Conservation (phyloP, 148 eudicot species). For the Chenopodium suecicum region DNA sequence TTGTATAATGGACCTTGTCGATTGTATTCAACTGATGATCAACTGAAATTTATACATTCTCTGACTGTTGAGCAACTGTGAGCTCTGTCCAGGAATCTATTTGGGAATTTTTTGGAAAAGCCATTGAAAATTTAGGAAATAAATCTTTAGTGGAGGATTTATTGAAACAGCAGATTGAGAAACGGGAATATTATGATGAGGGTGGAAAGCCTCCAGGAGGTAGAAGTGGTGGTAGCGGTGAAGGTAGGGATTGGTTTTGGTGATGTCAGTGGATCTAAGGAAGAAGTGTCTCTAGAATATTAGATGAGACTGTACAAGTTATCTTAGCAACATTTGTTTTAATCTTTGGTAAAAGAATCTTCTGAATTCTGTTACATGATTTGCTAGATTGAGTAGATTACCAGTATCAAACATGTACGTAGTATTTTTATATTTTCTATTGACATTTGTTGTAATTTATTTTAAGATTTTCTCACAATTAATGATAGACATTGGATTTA, state of each 20-base stretch:
- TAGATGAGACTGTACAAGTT: constrained; percentile 57
- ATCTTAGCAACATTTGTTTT: constrained; percentile 58
- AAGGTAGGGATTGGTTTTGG: constrained; percentile 35
- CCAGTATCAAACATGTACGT: not conserved
- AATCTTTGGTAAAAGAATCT: constrained; percentile 56
- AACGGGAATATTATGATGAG: constrained; percentile 58
- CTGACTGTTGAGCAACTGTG: constrained; percentile 12
- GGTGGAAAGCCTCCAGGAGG: constrained; percentile 35
- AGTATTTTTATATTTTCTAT: not conserved
- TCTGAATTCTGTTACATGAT: not conserved
- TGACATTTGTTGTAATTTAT: not conserved
- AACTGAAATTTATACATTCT: not conserved
- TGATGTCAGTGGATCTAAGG: constrained; percentile 42
- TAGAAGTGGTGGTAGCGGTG: constrained; percentile 30
- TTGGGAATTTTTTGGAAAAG: constrained; percentile 67
- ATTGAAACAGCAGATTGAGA: constrained; percentile 57
- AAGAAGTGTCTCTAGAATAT: constrained; percentile 41
- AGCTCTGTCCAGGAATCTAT: constrained; percentile 46
- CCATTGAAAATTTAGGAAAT: constrained; percentile 50
- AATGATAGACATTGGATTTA: not conserved
- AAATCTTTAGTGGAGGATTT: constrained; percentile 64
- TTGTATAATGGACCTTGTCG: too few species aligned
- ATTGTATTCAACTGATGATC: not conserved
- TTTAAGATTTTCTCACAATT: not conserved
- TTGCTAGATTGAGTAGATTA: not conserved